These are phyloP conservation scores for Artemisia tridentata DNA, from an alignment of 129 eudicot genomes.

Conservation along the genomic window DNA sequence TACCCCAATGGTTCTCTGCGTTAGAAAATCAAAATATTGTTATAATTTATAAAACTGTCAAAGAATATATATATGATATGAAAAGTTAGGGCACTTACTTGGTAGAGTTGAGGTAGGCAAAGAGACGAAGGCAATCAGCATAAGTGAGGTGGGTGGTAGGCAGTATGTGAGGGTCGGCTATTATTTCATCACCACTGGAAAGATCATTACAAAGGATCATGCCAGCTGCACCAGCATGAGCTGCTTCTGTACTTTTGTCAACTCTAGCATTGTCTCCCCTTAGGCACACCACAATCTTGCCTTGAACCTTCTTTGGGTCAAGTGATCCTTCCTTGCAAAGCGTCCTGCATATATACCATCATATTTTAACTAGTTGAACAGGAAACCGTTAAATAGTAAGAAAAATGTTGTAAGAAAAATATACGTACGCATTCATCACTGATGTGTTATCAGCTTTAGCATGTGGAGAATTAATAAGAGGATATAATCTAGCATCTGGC, in stretches of 20 bases:
- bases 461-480: constrained; percentile 40
- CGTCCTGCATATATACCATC: constrained; percentile 27
- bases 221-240: constrained; percentile 66
- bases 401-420: background rate
- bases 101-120: constrained; percentile 46
- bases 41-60: background rate
- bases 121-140: constrained; percentile 40
- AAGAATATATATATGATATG: no score
- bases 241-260: constrained; percentile 56
- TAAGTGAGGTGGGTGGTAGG: constrained; percentile 57
- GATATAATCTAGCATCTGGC: constrained; percentile 37
- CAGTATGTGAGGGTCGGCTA: constrained; percentile 62
- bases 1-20: constrained; percentile 55
- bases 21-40: background rate
- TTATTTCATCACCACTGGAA: constrained; percentile 41
- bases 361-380: background rate
- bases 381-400: background rate
- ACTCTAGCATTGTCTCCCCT: constrained; percentile 60
- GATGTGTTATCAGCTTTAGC: constrained; percentile 52
- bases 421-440: constrained; percentile 53
- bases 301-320: constrained; percentile 59
- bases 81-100: constrained; percentile 28
- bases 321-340: constrained; percentile 54
- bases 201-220: constrained; percentile 65
- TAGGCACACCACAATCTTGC: constrained; percentile 68